Evolutionary conservation across 805 yeast species (phyloP), one percentile per base, ranked within the genome.

Genomic region (Candida bentonensis): DNA sequence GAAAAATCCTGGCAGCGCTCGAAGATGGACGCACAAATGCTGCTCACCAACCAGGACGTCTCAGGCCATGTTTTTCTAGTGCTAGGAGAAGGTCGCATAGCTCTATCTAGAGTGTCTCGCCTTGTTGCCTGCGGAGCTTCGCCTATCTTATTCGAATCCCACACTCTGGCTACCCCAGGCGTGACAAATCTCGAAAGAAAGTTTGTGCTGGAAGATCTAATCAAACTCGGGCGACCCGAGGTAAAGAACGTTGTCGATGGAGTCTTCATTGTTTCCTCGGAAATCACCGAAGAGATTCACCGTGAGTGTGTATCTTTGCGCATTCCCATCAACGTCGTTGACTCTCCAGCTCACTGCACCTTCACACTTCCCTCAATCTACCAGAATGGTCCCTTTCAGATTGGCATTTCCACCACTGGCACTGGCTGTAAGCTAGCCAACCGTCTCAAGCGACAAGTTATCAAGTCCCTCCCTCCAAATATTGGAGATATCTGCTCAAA

Each of bases 401-500:
- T 88, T 43, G 94, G 95, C 0, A 75, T 88, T 7, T 77, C 89
- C 2, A 88, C 96, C 0, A 74, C 79, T 22, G 94, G 95, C 0
- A 82, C 82, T 62, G 96, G 96, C 3, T 88, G 96, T 64, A 75
- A 85, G 43, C 65, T 88, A 43, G 94, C 95, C 1, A 74, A 78
- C 44, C 69, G 95, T 52, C 72, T 88, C 53, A 82, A 78, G 53
- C 67, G 96, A 49, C 94, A 83, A 48, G 74, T 76, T 1, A 66
- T 73, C 23, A 53, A 53, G 28, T 61, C 70, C 3, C 64, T 88
- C 40, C 96, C 96, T 0, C 51, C 66, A 2, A 75, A 86, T 53
- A 72, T 88, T 20, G 88, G 79, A 17, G 70, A 69, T 21, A 73
- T 84, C 2, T 80, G 94, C 51, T 61, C 65, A 15, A 78, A 76